Percentiles rank a stretch among this genome's conserved stretches.
These are phyloP conservation scores for Tympanopsis confertula DNA, from an alignment of 2,329 filamentous ascomycete species.

Conservation along the genomic window DNA sequence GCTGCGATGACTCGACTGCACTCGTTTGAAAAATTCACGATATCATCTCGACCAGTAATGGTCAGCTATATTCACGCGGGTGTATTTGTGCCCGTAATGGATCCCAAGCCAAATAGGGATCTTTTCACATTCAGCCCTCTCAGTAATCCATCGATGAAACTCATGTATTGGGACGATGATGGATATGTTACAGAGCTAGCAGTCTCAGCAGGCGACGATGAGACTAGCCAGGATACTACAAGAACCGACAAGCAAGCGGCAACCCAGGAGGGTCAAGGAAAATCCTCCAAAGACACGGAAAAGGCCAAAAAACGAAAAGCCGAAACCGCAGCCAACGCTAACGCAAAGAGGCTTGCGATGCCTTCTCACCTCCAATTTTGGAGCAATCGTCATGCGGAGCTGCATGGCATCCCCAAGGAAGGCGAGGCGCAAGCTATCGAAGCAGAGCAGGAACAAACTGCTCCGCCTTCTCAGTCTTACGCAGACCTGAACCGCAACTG, in stretches of 20 bases:
- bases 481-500: slow-evolving; percentile 28
- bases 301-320: slow-evolving; percentile 32
- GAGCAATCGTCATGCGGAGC: slow-evolving; percentile 35
- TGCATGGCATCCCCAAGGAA: slow-evolving; percentile 25
- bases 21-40: slow-evolving; percentile 39
- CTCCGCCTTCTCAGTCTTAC: slow-evolving; percentile 25
- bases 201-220: slow-evolving; percentile 20
- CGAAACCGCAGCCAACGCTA: slow-evolving; percentile 16
- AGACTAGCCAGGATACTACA: slow-evolving; percentile 4
- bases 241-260: not conserved
- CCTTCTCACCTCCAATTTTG: slow-evolving; percentile 35
- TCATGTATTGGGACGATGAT: slow-evolving; percentile 38
- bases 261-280: slow-evolving; percentile 12
- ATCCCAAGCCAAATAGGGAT: slow-evolving; percentile 21
- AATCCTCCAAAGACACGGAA: slow-evolving; percentile 21
- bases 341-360: slow-evolving; percentile 26
- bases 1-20: slow-evolving; percentile 33
- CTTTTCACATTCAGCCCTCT: slow-evolving; percentile 33
- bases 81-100: slow-evolving; percentile 37
- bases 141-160: slow-evolving; percentile 27
- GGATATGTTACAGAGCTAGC: slow-evolving; percentile 31
- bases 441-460: slow-evolving; percentile 9
- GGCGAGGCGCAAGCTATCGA: slow-evolving; percentile 9
- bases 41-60: slow-evolving; percentile 36
- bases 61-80: slow-evolving; percentile 38